phyloP scores from a whole-genome alignment of 2,329 filamentous ascomycete species.

The Xylariaceae sp. region DNA sequence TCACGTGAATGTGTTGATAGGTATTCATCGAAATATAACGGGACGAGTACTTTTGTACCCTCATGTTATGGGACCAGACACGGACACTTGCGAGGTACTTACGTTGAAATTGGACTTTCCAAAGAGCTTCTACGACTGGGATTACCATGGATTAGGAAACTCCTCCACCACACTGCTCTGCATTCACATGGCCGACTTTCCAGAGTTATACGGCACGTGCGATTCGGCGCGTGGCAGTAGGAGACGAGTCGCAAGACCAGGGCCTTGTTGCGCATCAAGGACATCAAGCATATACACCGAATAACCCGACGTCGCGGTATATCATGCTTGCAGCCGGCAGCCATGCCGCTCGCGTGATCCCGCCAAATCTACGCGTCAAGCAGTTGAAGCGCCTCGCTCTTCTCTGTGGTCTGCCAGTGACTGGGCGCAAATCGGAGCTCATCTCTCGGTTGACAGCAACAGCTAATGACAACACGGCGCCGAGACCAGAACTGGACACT shows the following conservation, averaged over 20 bases:
- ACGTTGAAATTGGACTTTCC: background rate
- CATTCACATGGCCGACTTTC: background rate
- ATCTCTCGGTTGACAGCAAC: conserved; percentile 44
- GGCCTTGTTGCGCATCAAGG: background rate
- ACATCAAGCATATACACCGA: background rate
- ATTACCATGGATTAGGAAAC: background rate
- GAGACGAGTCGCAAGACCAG: background rate
- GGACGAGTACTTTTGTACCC: background rate
- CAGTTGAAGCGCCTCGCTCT: conserved; percentile 56
- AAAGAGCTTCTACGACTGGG: background rate
- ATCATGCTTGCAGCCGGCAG: conserved; percentile 1
- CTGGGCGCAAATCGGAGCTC: conserved; percentile 56
- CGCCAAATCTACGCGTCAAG: conserved; percentile 37
- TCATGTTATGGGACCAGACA: no score
- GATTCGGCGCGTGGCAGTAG: background rate
- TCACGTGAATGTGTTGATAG: background rate
- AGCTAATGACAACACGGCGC: background rate
- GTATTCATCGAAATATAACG: background rate
- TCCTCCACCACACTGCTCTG: background rate
- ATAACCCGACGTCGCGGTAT: background rate
- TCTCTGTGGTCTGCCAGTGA: conserved; percentile 53
- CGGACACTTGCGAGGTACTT: no score
- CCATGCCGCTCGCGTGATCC: background rate
- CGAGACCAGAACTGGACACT: background rate
- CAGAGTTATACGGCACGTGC: background rate